Base-by-base conservation (phyloP, 164 flowering plant species). In the Macadamia integrifolia region DNA sequence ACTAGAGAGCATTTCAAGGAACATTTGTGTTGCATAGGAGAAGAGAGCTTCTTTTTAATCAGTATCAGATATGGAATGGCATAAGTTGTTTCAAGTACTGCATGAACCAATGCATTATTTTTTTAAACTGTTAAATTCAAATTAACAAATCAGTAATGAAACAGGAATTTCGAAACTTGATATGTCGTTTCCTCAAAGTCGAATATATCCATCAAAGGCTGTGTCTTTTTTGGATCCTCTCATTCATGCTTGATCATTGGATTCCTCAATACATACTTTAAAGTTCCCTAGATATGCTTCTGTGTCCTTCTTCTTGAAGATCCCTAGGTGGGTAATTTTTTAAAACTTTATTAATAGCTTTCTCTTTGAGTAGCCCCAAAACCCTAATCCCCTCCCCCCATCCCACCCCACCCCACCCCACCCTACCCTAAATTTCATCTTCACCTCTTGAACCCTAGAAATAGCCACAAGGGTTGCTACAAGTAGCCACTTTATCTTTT, bases 191-290 rank as follows among this genome's bases (percentile, higher is more conserved):
- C 68, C 61, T 66, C 52, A 32, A 63, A 59, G 10, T 40, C 55
- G 71, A 73, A 73, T 77, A 73, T 77, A 62, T 59, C 49, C 74
- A 71, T 77, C 60, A 71, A 78, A 75, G 71, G 64, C 17, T 70
- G 78, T 79, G 84, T 75, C 11, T 23, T 76, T 23, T 71, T 77
- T 66, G 73, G 74, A 68, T 56, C 72, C 53, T 71, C 65, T 65
- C 61, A 60, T 66, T 63, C 76, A 74, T 78, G 50, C 66, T 78
- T 62, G 53, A 66, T 73, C 75, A 74, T 69, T 44, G 76, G 76
- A 75, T 79, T 79, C 82, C 73, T 72, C 64, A 46, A 66, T 69
- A 62, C 75, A 68, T 73, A 69, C 66, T 61, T 64, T 67, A 66
- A 53, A 60, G 40, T 70, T 75, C 65, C 71, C 70, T 48, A 67